Percentiles rank a stretch among this genome's conserved stretches.
Evolutionary conservation across 148 eudicot species (phyloP).

Genomic region (Chenopodium quinoa): DNA sequence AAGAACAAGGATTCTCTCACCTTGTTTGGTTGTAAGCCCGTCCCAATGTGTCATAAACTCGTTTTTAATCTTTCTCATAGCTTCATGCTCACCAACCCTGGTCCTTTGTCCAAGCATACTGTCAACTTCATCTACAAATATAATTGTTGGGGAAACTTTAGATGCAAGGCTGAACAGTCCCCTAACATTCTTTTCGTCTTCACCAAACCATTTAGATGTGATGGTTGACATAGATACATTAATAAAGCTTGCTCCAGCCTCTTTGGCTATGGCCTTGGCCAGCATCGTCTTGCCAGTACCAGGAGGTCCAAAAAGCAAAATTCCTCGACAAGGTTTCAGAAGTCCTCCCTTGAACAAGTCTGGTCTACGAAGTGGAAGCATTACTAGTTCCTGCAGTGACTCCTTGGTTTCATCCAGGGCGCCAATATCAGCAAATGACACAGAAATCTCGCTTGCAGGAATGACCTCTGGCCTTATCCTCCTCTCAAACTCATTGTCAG

Average conservation of each 20-base stretch:
- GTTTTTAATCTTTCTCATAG: conserved; percentile 92
- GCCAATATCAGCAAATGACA: conserved; percentile 83
- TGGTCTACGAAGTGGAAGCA: conserved; percentile 93
- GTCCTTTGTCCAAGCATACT: conserved; percentile 93
- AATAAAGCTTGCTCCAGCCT: conserved; percentile 94
- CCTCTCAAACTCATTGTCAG: conserved; percentile 95
- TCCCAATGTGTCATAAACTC: conserved; percentile 99
- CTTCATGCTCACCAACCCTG: conserved; percentile 91
- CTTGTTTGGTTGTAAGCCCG: conserved; percentile 70
- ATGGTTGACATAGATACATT: conserved; percentile 95
- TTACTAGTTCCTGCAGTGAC: conserved; percentile 82
- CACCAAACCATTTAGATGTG: conserved; percentile 97
- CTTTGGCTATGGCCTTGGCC: conserved; percentile 94
- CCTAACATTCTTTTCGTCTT: conserved; percentile 94
- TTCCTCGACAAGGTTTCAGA: conserved; percentile 88
- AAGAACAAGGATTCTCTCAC: conserved; percentile 85
- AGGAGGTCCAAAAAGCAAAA: conserved; percentile 90
- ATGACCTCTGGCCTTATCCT: conserved; percentile 92
- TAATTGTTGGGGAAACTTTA: conserved; percentile 90
- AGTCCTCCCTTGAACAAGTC: conserved; percentile 87
- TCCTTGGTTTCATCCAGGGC: conserved; percentile 78
- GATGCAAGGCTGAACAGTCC: conserved; percentile 87
- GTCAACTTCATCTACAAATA: conserved; percentile 94
- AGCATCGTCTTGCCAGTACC: conserved; percentile 96
- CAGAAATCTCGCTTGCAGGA: conserved; percentile 79